A percentile compares a stretch with the other conserved stretches of the same genome.
phyloP scores from a whole-genome alignment of 331 rosid genomes.

The Phaseolus coccineus region DNA sequence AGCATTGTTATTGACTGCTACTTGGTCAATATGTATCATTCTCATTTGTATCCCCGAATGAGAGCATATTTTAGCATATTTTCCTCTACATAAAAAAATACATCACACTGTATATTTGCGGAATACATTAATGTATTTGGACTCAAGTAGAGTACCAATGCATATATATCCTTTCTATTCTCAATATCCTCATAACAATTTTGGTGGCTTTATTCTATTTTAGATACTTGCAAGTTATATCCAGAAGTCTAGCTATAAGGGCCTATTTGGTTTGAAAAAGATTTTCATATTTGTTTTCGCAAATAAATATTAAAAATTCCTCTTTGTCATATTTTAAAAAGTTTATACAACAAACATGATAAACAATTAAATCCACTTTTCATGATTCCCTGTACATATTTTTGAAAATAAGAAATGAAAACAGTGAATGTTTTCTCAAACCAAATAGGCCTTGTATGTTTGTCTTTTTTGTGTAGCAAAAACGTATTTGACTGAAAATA shows the following conservation, averaged over 20 bases:
- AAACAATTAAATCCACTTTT: not conserved
- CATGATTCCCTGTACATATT: not conserved
- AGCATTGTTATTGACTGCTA: conserved; percentile 16
- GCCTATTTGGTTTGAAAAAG: not conserved
- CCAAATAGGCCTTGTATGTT: not conserved
- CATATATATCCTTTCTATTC: not conserved
- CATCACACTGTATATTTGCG: too few species aligned
- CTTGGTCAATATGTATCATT: conserved; percentile 14
- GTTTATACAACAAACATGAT: not conserved
- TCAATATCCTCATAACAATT: conserved; percentile 23
- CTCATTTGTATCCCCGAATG: conserved; percentile 22
- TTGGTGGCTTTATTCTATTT: conserved; percentile 6
- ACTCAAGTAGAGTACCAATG: not conserved
- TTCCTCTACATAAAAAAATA: not conserved
- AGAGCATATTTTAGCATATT: not conserved
- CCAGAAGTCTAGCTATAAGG: conserved; percentile 21
- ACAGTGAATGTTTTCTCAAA: not conserved
- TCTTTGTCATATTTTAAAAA: not conserved
- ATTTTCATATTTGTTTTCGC: not conserved
- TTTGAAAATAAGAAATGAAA: not conserved
- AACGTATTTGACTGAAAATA: conserved; percentile 39
- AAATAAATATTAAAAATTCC: not conserved
- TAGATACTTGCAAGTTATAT: conserved; percentile 9
- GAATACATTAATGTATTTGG: conserved; percentile 4
- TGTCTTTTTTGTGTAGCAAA: not conserved